Conservation (phyloP, 257 asterid genomes). For the Rehmannia glutinosa region DNA sequence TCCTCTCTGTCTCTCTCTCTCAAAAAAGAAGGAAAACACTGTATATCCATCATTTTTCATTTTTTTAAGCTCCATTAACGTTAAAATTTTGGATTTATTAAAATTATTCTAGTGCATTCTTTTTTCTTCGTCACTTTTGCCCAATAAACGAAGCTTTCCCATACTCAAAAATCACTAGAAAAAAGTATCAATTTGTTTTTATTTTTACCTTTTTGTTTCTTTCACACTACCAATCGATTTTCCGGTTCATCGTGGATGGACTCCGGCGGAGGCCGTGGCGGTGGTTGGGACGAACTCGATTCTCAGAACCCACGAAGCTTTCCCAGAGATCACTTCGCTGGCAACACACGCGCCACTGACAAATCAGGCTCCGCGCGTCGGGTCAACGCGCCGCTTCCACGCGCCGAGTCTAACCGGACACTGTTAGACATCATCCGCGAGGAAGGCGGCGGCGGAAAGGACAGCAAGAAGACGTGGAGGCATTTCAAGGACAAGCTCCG, state of each 20-base stretch:
- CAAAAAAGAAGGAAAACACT: neutral
- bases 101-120: no score
- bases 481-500: constrained; percentile 55
- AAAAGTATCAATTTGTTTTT: neutral
- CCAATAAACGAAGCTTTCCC: neutral
- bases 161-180: neutral
- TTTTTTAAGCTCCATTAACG: no score
- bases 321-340: neutral
- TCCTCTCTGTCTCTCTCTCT: neutral
- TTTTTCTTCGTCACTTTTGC: no score
- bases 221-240: neutral
- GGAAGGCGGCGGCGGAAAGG: constrained; percentile 29
- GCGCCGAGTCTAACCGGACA: constrained; percentile 41
- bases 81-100: no score
- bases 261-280: neutral
- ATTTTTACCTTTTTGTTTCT: neutral
- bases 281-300: neutral
- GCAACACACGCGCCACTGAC: neutral
- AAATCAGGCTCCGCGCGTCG: neutral
- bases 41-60: neutral
- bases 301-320: neutral
- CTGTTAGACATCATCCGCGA: constrained; percentile 53
- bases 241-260: neutral
- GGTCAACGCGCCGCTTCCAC: neutral
- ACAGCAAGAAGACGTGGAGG: constrained; percentile 36